These are phyloP conservation scores for Oxyria digyna DNA, from an alignment of 148 eudicot genomes.

Conservation along the genomic window DNA sequence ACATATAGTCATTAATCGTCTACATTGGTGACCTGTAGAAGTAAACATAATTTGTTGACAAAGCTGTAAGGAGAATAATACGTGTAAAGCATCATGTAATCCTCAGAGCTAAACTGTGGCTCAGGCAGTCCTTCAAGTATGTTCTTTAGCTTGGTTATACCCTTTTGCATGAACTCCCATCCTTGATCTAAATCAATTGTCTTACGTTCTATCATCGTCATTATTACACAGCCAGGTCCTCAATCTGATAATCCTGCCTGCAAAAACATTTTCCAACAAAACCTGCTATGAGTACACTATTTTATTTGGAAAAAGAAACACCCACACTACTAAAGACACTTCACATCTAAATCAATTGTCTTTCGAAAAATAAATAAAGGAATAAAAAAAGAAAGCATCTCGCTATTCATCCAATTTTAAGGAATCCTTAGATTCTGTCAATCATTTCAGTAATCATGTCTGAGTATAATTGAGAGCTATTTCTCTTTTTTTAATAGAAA, in stretches of 20 bases:
- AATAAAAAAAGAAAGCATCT: too few species aligned
- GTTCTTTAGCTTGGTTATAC: conserved; percentile 24
- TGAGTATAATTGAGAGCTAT: too few species aligned
- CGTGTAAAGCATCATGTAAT: conserved; percentile 31
- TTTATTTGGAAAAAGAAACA: background rate
- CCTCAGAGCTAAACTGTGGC: conserved; percentile 24
- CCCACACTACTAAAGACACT: background rate
- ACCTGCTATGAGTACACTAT: background rate
- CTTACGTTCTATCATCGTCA: conserved; percentile 13
- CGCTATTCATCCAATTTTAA: too few species aligned
- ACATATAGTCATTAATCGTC: background rate
- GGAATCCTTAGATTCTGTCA: too few species aligned
- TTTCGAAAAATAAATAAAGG: too few species aligned
- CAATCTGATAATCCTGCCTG: background rate
- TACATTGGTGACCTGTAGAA: background rate
- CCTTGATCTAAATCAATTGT: conserved; percentile 21
- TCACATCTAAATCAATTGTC: too few species aligned
- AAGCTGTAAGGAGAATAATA: conserved; percentile 2
- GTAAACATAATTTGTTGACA: background rate
- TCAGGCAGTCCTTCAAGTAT: conserved; percentile 26
- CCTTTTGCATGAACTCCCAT: conserved; percentile 25
- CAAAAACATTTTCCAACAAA: background rate
- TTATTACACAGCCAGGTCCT: conserved; percentile 3
- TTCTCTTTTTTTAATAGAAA: too few species aligned
- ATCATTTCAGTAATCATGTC: too few species aligned